A percentile compares a stretch with the other conserved stretches of the same genome.
Conservation (phyloP, 192 early-diverging fungal genomes). For the Phycomyces blakesleeanus region DNA sequence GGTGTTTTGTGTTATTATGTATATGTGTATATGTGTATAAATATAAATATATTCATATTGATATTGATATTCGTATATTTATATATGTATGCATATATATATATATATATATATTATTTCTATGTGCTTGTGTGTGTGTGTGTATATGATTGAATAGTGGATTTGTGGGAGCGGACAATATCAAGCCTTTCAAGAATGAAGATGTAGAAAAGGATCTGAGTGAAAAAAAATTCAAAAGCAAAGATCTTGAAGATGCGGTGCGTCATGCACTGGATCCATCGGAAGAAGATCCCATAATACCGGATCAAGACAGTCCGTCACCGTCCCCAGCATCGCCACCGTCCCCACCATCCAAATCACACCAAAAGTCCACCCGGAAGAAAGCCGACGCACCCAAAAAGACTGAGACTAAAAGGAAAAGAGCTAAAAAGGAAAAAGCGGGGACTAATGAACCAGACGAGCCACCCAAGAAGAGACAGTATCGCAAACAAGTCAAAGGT, state of each 20-base stretch:
- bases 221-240: conserved; percentile 38
- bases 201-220: conserved; percentile 26
- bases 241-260: conserved; percentile 31
- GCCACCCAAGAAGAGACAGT: not conserved
- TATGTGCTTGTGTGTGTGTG: not conserved
- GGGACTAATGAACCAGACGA: not conserved
- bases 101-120: not conserved
- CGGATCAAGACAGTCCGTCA: no score
- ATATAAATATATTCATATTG: no score
- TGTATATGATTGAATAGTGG: conserved; percentile 19
- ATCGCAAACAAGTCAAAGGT: not conserved
- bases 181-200: conserved; percentile 30
- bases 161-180: conserved; percentile 37
- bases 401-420: not conserved
- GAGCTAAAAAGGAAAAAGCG: not conserved
- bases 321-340: no score
- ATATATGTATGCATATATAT: not conserved
- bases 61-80: no score
- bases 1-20: not conserved
- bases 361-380: not conserved
- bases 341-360: no score
- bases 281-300: not conserved
- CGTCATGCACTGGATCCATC: conserved; percentile 33
- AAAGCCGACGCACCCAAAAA: not conserved
- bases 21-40: not conserved